Conservation (phyloP, 1,284 basidiomycete genomes). For the Phellopilus nigrolimitatus region DNA sequence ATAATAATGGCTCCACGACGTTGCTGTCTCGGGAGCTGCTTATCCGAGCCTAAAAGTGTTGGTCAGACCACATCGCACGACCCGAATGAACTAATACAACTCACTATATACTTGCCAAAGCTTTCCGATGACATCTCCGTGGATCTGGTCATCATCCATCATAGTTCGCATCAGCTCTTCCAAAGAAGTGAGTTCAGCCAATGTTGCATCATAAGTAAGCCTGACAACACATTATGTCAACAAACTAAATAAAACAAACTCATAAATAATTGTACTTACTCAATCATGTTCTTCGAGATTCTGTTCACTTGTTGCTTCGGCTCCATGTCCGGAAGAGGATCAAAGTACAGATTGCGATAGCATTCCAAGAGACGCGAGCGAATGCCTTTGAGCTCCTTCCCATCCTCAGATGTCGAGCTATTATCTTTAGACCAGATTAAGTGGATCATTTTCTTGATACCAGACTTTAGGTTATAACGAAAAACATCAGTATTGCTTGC, state of each 20-base stretch:
- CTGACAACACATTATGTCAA: conserved; percentile 38
- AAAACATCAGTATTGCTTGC: conserved; percentile 1
- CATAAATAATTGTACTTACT: conserved; percentile 55
- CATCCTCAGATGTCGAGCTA: conserved; percentile 77
- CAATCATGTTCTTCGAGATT: conserved; percentile 98
- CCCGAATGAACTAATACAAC: conserved; percentile 28
- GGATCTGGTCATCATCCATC: conserved; percentile 84
- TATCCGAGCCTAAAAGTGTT: conserved; percentile 64
- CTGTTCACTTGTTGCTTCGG: conserved; percentile 85
- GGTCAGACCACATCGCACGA: neutral
- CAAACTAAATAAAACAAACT: neutral
- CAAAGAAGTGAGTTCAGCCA: conserved; percentile 93
- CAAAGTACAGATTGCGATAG: conserved; percentile 89
- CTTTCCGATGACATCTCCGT: conserved; percentile 81
- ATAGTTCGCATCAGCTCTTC: conserved; percentile 96
- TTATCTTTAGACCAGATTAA: conserved; percentile 98
- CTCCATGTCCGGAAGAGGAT: conserved; percentile 63
- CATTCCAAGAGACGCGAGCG: conserved; percentile 86
- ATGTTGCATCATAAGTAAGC: conserved; percentile 83
- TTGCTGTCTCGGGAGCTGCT: conserved; percentile 75
- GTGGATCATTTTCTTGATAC: conserved; percentile 96
- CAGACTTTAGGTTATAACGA: conserved; percentile 57
- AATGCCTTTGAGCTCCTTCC: conserved; percentile 86
- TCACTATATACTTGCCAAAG: conserved; percentile 95
- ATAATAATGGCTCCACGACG: conserved; percentile 92